Evolutionary conservation across 805 yeast species (phyloP), one percentile per base, ranked within the genome.

Genomic region (Sungouiella thailandica): DNA sequence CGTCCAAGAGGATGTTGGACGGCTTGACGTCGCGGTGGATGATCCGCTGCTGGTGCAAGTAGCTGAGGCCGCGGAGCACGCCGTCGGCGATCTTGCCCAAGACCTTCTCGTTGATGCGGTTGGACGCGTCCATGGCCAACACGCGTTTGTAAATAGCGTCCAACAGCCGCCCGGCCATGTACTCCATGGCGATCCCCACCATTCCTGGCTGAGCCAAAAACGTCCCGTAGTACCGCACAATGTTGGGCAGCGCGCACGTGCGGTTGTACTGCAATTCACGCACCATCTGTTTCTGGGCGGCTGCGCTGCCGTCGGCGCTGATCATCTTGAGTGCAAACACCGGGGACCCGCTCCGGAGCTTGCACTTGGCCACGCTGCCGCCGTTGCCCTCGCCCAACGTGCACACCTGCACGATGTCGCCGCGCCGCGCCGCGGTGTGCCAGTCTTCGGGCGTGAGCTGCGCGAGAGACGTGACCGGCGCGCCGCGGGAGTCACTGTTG

Each of bases 21-120:
- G 98, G 98, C 55, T 93, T 93, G 46, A 93, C 89, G 58, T 93
- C 98, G 43, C 98, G 71, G 58, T 93, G 98, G 44, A 93, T 88
- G 44, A 93, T 87, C 43, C 80, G 77, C 40, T 85, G 81, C 52
- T 80, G 85, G 57, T 93, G 96, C 31, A 93, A 68, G 59, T 93
- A 93, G 11, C 90, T 80, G 31, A 93, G 62, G 0, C 98, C 98
- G 37, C 75, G 62, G 28, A 93, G 65, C 8, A 93, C 94, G 13
- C 88, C 78, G 40, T 84, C 88, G 2, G 97, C 93, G 13, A 93
- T 76, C 52, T 85, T 83, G 1, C 97, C 97, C 40, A 93, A 61
- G 0, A 90, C 96, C 50, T 84, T 85, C 55, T 93, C 98, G 39
- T 96, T 89, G 23, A 93, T 83, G 38, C 97, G 68, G 26, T 94